phyloP scores from a whole-genome alignment of 75 land plant species.

The Larix kaempferi region DNA sequence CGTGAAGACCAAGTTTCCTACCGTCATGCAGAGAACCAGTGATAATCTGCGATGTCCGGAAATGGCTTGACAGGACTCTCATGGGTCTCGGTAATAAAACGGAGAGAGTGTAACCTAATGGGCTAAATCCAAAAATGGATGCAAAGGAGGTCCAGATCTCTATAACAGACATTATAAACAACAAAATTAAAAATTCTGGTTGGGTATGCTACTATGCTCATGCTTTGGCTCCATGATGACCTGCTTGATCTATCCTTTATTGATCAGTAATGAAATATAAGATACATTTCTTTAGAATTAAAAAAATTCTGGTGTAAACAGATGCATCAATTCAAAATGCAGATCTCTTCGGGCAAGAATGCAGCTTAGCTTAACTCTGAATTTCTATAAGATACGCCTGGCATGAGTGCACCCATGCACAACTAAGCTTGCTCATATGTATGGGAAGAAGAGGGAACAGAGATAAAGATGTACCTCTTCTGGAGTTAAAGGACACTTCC shows the following conservation, averaged over 20 bases:
- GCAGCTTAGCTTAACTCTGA: neutral
- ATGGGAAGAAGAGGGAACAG: neutral
- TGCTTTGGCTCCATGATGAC: too few species aligned
- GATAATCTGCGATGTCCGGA: too few species aligned
- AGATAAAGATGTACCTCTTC: constrained; percentile 64
- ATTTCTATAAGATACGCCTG: neutral
- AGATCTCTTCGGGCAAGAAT: neutral
- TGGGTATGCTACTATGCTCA: too few species aligned
- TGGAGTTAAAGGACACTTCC: constrained; percentile 97
- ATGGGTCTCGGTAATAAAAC: too few species aligned
- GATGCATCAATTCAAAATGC: neutral
- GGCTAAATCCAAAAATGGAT: neutral
- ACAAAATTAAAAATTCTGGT: neutral
- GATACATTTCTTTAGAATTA: too few species aligned
- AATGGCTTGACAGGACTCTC: too few species aligned
- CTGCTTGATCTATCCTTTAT: too few species aligned
- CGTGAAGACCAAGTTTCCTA: too few species aligned
- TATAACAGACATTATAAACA: neutral
- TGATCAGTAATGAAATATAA: too few species aligned
- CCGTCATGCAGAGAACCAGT: too few species aligned
- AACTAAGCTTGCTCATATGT: neutral
- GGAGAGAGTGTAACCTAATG: too few species aligned
- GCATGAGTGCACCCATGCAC: neutral
- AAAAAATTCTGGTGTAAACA: too few species aligned
- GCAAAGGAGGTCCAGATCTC: constrained; percentile 5